Conservation (phyloP, 495 filamentous ascomycete species). For the Cladorrhinum samala region DNA sequence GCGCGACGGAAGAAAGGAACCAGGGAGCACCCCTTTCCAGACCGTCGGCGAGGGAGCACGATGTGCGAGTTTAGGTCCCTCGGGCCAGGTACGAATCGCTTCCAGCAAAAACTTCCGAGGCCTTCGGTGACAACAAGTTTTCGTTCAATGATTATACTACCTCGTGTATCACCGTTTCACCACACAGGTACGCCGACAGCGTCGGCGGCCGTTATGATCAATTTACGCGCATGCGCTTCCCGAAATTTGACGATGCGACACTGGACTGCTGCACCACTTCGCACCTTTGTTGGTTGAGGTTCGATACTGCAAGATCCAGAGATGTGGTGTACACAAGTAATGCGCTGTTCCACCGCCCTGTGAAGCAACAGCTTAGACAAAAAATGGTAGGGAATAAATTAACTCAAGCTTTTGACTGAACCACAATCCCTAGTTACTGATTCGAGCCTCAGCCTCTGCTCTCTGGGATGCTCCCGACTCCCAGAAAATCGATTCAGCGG, state of each 20-base stretch:
- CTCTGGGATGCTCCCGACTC: neutral
- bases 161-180: neutral
- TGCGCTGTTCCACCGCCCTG: neutral
- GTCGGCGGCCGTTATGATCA: neutral
- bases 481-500: neutral
- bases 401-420: neutral
- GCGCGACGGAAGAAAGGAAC: neutral
- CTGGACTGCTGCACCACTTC: neutral
- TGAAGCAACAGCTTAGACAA: too few species aligned
- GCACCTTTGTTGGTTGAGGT: neutral
- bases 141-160: neutral
- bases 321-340: neutral
- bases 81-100: too few species aligned
- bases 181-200: neutral
- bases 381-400: too few species aligned
- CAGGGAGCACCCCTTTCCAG: too few species aligned
- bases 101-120: too few species aligned
- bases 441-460: neutral
- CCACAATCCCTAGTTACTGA: neutral
- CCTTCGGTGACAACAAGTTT: neutral
- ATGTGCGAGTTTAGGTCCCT: too few species aligned
- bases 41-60: too few species aligned
- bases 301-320: slow-evolving; percentile 1
- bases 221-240: neutral
- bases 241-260: neutral